Evolutionary conservation across 1,284 basidiomycete species (phyloP), one percentile per base, ranked within the genome.

Genomic region (Macrocybe sp.): DNA sequence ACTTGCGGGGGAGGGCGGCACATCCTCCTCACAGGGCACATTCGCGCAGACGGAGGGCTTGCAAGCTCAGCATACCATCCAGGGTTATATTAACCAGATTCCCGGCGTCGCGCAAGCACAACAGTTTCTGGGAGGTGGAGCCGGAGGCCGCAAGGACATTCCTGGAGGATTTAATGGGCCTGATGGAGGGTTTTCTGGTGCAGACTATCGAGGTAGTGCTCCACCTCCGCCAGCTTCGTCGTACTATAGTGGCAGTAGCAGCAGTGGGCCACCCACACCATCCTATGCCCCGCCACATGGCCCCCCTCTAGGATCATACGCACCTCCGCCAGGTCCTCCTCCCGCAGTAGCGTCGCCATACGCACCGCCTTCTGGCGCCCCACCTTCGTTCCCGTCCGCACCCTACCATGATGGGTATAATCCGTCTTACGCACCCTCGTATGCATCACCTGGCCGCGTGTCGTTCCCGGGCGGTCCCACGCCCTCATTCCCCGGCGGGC

Each of bases 1-100:
- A 4, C 63, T 78, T 4, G 65, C 66, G 0, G 78, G 79, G 2
- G 75, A 81, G 49, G 81, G 78, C n/a, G 75, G 75, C 0, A 46
- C 62, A 1, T 52, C 73, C 4, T 61, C 67, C 6, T 64, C 70
- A 0, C 65, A 77, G 45, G 75, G 77, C 2, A 61, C 70, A 1
- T 75, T 64, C 46, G 78, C 78, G 0, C 64, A 72, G 39, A 66
- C 63, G 41, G 67, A 78, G 38, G 83, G 73, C 3, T 56, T 69
- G 9, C 66, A 76, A 41, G 64, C 72, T 41, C 79, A 82, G 59
- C 62, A 72, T 7, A 61, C 68, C 36, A 28, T 83, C 6, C 58
- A 68, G 32, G 71, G 74, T 1, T 78, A 81, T 52, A 63, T 72
- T 34, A 64, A 65, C 34, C 61, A 72, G 37, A 70, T 83, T 37